Evolutionary conservation across 805 yeast genomes (phyloP).

Genomic region (Komagataella phaffii): DNA sequence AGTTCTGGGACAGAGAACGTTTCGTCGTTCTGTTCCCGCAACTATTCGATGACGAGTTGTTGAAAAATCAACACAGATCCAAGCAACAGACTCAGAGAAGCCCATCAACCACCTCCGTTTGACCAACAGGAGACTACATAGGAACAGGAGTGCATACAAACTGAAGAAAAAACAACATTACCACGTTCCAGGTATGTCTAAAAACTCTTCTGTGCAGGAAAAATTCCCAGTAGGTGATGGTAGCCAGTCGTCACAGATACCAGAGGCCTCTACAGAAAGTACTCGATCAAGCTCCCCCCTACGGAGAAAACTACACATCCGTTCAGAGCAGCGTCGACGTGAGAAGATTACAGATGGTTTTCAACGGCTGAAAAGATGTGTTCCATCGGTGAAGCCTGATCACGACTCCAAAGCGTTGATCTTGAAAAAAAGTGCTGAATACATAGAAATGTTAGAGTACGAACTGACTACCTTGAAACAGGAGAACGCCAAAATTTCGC

Average conservation of each 20-base stretch:
- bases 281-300: conserved; percentile 2
- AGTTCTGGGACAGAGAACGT: not conserved
- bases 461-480: conserved; percentile 11
- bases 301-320: conserved; percentile 24
- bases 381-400: conserved; percentile 25
- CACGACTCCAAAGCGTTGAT: conserved; percentile 32
- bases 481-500: conserved; percentile 9
- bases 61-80: not conserved
- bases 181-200: not conserved
- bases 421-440: conserved; percentile 26
- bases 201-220: not conserved
- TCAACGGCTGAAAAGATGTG: conserved; percentile 20
- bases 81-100: not conserved
- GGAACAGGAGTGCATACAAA: not conserved
- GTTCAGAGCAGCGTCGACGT: conserved; percentile 31
- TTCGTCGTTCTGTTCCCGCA: not conserved
- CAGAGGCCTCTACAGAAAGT: not conserved
- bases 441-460: conserved; percentile 23
- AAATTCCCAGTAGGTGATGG: not conserved
- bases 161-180: not conserved
- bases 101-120: not conserved
- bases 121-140: not conserved
- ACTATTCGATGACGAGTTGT: not conserved
- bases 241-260: not conserved
- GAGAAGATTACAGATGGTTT: conserved; percentile 33